phyloP scores from a whole-genome alignment of 139 green algal genomes.

The Monoraphidium neglectum region DNA sequence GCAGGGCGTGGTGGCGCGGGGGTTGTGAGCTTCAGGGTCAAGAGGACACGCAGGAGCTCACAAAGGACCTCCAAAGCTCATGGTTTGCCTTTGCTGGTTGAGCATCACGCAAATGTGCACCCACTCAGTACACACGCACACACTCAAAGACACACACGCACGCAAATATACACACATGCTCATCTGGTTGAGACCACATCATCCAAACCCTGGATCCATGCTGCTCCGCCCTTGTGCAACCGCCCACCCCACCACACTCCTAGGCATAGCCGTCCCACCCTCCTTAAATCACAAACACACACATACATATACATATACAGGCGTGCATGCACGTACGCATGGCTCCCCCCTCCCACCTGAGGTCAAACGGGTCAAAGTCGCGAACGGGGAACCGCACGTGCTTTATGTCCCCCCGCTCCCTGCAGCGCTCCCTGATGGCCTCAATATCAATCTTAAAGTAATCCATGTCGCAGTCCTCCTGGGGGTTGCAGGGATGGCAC shows the following conservation, averaged over 20 bases:
- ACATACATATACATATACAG: background rate
- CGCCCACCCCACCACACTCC: no score
- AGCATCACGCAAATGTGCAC: no score
- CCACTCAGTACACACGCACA: background rate
- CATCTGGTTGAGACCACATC: no score
- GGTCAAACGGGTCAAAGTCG: conserved; percentile 93
- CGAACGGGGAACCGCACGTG: conserved; percentile 71
- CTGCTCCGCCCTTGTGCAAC: no score
- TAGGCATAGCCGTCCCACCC: no score
- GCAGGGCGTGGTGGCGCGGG: no score
- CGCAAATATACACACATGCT: background rate
- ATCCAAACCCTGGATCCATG: no score
- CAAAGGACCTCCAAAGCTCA: no score
- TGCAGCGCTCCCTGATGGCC: conserved; percentile 63
- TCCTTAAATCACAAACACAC: no score
- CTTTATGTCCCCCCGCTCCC: conserved; percentile 65
- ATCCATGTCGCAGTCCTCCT: conserved; percentile 90
- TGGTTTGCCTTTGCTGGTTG: no score
- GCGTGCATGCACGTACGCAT: background rate
- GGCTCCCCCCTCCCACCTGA: conserved; percentile 44
- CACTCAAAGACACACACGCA: background rate
- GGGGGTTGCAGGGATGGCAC: background rate
- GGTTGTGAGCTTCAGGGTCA: no score
- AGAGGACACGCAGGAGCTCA: no score
- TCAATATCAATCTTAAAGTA: conserved; percentile 86